Evolutionary conservation across 257 asterid species (phyloP), one percentile per base, ranked within the genome.

Genomic region (Prunella vulgaris): DNA sequence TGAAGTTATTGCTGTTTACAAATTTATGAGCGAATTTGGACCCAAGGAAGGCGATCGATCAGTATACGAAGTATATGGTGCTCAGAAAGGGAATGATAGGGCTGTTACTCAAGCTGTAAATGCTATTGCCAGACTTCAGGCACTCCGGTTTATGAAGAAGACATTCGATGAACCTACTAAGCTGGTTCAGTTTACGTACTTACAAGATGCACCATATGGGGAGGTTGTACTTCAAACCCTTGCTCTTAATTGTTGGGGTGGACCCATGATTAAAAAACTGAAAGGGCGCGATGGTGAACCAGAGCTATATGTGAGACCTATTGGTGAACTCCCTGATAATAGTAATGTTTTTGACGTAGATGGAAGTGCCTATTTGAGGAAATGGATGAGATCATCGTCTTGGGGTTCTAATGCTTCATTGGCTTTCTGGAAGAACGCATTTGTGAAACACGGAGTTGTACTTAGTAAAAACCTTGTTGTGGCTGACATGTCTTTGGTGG

Each of bases 211-310:
- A 33, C 96, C 99, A 3, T 88, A 82, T 15, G 96, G 97, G 38
- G 95, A 89, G 13, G 70, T 89, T 3, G 97, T 94, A 52, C 84
- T 77, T 54, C 96, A 94, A 80, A 82, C 99, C 40, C 86, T 94
- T 6, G 97, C 99, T 30, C 96, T 94, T 67, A 87, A 83, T 76
- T 84, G 78, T 61, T 94, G 99, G 99, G 97, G 88, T 65, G 97
- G 97, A 33, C 91, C 97, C 24, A 48, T 88, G 54, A 80, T 77
- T 57, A 75, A 83, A 77, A 83, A 84, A 71, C 40, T 74, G 15
- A 68, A 60, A 5, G 84, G 70, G 37, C 75, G 75, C 7, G 72
- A 72, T 18, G 17, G 65, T 53, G 85, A 70, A 64, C 60, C 60
- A 3, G 80, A 83, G 53, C 71, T 60, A 37, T 49, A 30, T 22